Conservation (phyloP, 129 eudicot genomes). For the Flaveria linearis region DNA sequence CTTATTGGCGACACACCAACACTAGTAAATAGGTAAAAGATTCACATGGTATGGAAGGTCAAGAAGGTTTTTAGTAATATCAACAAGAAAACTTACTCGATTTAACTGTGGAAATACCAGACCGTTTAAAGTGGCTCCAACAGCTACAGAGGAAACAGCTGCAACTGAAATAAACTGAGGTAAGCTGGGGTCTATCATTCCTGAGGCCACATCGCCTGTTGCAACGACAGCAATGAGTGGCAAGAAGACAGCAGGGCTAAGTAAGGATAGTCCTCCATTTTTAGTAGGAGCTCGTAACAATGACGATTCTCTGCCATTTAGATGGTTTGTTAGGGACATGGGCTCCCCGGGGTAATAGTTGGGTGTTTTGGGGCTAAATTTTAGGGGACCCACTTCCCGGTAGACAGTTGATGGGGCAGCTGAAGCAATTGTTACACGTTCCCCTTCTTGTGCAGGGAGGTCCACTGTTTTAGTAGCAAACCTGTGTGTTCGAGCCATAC, state of each 20-base stretch:
- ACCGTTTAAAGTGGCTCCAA: slow-evolving; percentile 72
- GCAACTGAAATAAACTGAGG: slow-evolving; percentile 77
- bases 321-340: slow-evolving; percentile 84
- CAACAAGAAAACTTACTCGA: slow-evolving; percentile 53
- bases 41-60: slow-evolving; percentile 9
- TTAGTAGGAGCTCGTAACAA: slow-evolving; percentile 78
- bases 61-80: slow-evolving; percentile 13
- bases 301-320: slow-evolving; percentile 71
- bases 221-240: slow-evolving; percentile 74
- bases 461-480: slow-evolving; percentile 96
- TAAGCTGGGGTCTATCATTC: slow-evolving; percentile 84
- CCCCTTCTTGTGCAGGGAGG: slow-evolving; percentile 95
- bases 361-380: slow-evolving; percentile 75
- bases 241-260: slow-evolving; percentile 65
- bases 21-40: not conserved
- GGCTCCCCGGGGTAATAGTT: slow-evolving; percentile 90
- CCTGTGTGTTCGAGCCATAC: slow-evolving; percentile 85
- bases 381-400: slow-evolving; percentile 84
- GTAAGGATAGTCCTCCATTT: slow-evolving; percentile 53
- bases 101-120: slow-evolving; percentile 70
- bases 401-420: slow-evolving; percentile 89
- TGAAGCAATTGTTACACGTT: slow-evolving; percentile 83
- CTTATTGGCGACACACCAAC: not conserved
- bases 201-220: slow-evolving; percentile 86
- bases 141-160: slow-evolving; percentile 75